Conservation (phyloP, 495 filamentous ascomycete genomes). For the Penicillium angulare region DNA sequence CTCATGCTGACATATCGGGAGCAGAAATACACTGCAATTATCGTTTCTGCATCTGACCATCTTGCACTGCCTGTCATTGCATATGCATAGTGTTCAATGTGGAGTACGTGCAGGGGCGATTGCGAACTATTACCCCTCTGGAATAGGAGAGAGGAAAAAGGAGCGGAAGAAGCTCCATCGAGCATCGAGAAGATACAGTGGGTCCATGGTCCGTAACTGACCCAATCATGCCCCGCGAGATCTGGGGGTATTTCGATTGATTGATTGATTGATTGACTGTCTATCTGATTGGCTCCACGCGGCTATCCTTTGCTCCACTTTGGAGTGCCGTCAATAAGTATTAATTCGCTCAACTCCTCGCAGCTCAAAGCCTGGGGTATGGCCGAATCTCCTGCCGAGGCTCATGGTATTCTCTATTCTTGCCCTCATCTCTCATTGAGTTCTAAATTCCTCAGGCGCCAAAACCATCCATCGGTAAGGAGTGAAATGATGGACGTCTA, state of each 20-base stretch:
- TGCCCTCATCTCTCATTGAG: too few species aligned
- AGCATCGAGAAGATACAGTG: not conserved
- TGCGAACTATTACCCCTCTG: too few species aligned
- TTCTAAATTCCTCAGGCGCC: too few species aligned
- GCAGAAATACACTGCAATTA: not conserved
- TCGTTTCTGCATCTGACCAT: not conserved
- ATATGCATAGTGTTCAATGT: not conserved
- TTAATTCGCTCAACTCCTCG: not conserved
- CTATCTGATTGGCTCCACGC: not conserved
- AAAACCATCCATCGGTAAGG: too few species aligned
- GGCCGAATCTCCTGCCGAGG: too few species aligned
- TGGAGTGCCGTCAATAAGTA: not conserved
- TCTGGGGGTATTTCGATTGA: not conserved
- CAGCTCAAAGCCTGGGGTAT: not conserved
- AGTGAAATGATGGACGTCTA: too few species aligned
- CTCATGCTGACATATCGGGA: not conserved
- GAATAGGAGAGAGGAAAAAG: not conserved
- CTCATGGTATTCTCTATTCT: too few species aligned
- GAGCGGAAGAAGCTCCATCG: not conserved
- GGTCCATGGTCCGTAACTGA: not conserved
- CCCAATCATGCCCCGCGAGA: not conserved
- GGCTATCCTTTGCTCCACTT: not conserved
- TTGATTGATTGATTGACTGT: not conserved
- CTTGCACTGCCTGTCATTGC: not conserved
- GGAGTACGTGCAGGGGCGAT: not conserved